These are phyloP conservation scores for Aspergillus eucalypticola DNA, from an alignment of 2,329 filamentous ascomycete genomes.

Conservation along the genomic window DNA sequence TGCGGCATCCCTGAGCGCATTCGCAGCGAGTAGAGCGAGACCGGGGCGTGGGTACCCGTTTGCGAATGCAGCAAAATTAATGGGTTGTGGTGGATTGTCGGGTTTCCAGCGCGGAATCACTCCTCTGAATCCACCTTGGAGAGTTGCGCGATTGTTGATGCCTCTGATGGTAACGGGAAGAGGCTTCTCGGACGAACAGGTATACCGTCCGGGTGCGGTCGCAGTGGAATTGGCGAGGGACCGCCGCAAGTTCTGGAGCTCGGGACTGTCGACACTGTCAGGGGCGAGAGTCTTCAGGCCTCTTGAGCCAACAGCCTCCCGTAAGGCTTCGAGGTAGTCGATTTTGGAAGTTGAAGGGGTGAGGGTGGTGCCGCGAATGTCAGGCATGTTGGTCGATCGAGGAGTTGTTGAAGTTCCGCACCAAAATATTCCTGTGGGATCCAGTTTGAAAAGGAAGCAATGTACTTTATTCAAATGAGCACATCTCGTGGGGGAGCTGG, in stretches of 20 bases:
- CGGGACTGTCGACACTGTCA: background rate
- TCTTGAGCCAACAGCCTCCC: constrained; percentile 2
- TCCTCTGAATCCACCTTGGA: background rate
- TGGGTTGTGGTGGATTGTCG: background rate
- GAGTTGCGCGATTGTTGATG: background rate
- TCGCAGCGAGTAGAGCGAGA: constrained; percentile 1
- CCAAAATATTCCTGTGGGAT: background rate
- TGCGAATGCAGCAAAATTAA: constrained; percentile 10
- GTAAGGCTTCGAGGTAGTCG: background rate
- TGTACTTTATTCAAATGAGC: background rate
- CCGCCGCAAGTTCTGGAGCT: background rate
- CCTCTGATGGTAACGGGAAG: background rate
- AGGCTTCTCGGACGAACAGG: constrained; percentile 5
- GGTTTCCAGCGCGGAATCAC: constrained; percentile 7
- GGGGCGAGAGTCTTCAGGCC: background rate
- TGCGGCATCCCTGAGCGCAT: constrained; percentile 6
- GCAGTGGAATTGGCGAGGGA: background rate
- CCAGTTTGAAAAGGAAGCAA: background rate
- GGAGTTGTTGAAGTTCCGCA: background rate
- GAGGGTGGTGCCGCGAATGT: background rate
- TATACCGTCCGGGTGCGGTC: background rate
- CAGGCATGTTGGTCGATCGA: background rate
- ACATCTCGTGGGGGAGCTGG: background rate
- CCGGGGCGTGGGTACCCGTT: constrained; percentile 6
- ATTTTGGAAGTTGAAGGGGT: background rate